Percentiles rank a stretch among this genome's conserved stretches.
These are phyloP conservation scores for Coniosporium apollinis DNA, from an alignment of 495 filamentous ascomycete genomes.

Conservation along the genomic window DNA sequence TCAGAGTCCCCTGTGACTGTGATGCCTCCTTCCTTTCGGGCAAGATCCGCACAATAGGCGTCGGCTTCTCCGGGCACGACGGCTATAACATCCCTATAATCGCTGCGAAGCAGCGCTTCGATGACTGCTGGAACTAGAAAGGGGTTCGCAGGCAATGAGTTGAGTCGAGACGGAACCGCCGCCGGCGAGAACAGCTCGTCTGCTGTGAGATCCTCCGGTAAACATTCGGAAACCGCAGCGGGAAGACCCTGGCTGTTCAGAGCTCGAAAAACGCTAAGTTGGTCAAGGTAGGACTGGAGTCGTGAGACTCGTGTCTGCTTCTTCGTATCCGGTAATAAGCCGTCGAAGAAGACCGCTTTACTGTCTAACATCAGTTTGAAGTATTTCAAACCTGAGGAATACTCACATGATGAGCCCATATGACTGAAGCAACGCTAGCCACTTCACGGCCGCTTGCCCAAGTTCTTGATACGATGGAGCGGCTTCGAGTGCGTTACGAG, in stretches of 20 bases:
- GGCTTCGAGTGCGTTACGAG: constrained; percentile 29
- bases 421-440: constrained; percentile 35
- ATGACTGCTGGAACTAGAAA: constrained; percentile 55
- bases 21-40: constrained; percentile 29
- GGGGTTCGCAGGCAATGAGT: constrained; percentile 32
- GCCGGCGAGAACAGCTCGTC: background rate
- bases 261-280: constrained; percentile 23
- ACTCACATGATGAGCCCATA: constrained; percentile 42
- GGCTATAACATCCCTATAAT: constrained; percentile 31
- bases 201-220: background rate
- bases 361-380: constrained; percentile 2
- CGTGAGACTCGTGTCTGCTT: constrained; percentile 33
- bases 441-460: constrained; percentile 39
- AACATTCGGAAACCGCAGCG: background rate
- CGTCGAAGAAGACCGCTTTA: constrained; percentile 55
- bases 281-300: constrained; percentile 29
- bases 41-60: constrained; percentile 40
- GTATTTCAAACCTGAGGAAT: background rate
- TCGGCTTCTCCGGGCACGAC: constrained; percentile 61
- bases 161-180: background rate
- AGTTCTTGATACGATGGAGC: constrained; percentile 46
- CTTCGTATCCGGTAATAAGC: constrained; percentile 48
- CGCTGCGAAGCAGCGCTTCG: constrained; percentile 34
- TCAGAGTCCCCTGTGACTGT: constrained; percentile 60
- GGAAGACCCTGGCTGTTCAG: constrained; percentile 4